phyloP scores from a whole-genome alignment of 768 basidiomycete species.

The Holtermannia corniformis region DNA sequence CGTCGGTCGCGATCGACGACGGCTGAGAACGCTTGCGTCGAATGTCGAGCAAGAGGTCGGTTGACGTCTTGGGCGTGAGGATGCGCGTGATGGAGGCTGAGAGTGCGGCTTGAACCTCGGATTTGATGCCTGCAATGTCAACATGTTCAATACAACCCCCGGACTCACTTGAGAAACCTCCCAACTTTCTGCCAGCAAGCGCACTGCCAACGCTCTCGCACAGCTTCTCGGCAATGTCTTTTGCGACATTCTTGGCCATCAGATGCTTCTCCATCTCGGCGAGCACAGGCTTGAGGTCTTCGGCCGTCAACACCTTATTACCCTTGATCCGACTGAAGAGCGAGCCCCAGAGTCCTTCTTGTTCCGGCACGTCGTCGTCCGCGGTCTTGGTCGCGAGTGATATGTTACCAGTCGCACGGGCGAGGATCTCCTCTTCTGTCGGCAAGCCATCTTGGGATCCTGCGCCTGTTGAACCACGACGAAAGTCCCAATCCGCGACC shows the following conservation, averaged over 20 bases:
- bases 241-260: conserved; percentile 98
- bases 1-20: conserved; percentile 60
- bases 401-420: conserved; percentile 15
- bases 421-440: conserved; percentile 39
- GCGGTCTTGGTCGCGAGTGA: conserved; percentile 8
- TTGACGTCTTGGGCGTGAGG: conserved; percentile 90
- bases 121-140: conserved; percentile 57
- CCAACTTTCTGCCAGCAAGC: conserved; percentile 81
- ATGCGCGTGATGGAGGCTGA: conserved; percentile 83
- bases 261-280: conserved; percentile 95
- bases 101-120: conserved; percentile 71
- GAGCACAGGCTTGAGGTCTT: conserved; percentile 76
- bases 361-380: conserved; percentile 30
- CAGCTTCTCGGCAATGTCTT: conserved; percentile 86
- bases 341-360: conserved; percentile 54
- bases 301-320: conserved; percentile 66
- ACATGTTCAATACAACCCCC: conserved; percentile 6
- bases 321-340: conserved; percentile 76
- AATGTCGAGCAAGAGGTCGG: conserved; percentile 89
- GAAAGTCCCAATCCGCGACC: conserved; percentile 77
- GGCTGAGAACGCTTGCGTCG: conserved; percentile 57
- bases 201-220: conserved; percentile 88
- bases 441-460: conserved; percentile 34
- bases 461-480: conserved; percentile 45
- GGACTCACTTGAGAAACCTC: conserved; percentile 71